Evolutionary conservation across 108 stramenopile genomes (phyloP).

Genomic region (Fistulifera solaris): DNA sequence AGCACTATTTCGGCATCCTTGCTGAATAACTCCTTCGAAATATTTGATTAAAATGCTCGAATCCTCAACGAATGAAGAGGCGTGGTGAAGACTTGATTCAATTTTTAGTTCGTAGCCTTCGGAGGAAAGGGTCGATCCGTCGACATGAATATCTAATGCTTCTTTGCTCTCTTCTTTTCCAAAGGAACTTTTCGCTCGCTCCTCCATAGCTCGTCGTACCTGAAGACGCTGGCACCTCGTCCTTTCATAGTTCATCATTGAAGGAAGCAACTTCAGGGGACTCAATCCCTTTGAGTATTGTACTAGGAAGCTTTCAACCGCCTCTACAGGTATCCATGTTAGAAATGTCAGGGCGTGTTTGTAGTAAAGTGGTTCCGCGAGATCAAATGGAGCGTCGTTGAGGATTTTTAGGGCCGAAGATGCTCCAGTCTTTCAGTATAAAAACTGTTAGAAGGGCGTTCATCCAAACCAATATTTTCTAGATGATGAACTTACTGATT

Average conservation of each 20-base stretch:
- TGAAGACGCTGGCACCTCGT: slow-evolving; percentile 20
- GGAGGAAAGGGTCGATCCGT: slow-evolving; percentile 13
- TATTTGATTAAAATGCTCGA: slow-evolving; percentile 43
- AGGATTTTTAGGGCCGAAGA: slow-evolving; percentile 58
- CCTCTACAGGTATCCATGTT: slow-evolving; percentile 57
- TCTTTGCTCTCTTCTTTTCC: slow-evolving; percentile 6
- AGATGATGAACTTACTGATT: slow-evolving; percentile 2
- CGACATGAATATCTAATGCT: slow-evolving; percentile 14
- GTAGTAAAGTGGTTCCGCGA: slow-evolving; percentile 77
- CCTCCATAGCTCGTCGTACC: slow-evolving; percentile 12
- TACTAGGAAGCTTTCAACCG: slow-evolving; percentile 62
- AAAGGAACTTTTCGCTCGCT: slow-evolving; percentile 11
- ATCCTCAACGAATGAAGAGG: slow-evolving; percentile 53
- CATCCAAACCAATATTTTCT: slow-evolving; percentile 7
- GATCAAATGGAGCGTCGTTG: slow-evolving; percentile 67
- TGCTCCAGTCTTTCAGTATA: slow-evolving; percentile 37
- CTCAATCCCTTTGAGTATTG: slow-evolving; percentile 65
- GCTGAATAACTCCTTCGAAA: slow-evolving; percentile 73
- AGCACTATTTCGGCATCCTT: slow-evolving; percentile 64
- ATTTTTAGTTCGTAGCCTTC: slow-evolving; percentile 30
- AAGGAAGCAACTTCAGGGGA: slow-evolving; percentile 61
- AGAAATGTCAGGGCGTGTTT: slow-evolving; percentile 52
- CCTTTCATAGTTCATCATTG: slow-evolving; percentile 72
- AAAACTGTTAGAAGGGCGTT: not conserved
- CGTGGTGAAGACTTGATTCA: slow-evolving; percentile 6